Conservation (phyloP, 495 filamentous ascomycete genomes). For the Penicillium goetzii region DNA sequence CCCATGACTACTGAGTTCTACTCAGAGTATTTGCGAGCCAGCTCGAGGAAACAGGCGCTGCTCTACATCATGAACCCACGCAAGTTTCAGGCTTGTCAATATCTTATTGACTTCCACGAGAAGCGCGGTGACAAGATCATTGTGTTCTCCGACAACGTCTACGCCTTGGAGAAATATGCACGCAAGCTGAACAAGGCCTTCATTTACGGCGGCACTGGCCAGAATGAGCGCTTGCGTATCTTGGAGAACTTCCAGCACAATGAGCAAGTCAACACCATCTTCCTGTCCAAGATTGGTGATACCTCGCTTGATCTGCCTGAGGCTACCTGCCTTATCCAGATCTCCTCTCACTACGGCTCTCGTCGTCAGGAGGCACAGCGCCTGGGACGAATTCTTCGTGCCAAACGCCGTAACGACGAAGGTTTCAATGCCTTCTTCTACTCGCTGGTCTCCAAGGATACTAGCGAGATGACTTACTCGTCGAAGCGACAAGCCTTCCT, state of each 20-base stretch:
- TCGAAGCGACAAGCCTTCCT: constrained; percentile 97
- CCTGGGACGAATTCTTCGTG: constrained; percentile 90
- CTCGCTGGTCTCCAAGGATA: constrained; percentile 94
- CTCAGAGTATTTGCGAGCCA: constrained; percentile 82
- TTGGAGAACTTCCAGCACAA: constrained; percentile 98
- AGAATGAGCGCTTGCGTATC: constrained; percentile 84
- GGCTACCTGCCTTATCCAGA: constrained; percentile 96
- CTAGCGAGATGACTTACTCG: constrained; percentile 97
- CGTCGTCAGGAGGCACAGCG: constrained; percentile 96
- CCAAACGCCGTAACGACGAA: constrained; percentile 95
- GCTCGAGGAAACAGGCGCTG: constrained; percentile 68
- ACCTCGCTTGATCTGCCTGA: constrained; percentile 96
- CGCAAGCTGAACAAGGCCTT: constrained; percentile 83
- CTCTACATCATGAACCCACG: constrained; percentile 97
- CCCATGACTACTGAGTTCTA: constrained; percentile 99
- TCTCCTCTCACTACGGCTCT: constrained; percentile 97
- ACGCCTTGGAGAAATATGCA: constrained; percentile 85
- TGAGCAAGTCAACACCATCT: constrained; percentile 89
- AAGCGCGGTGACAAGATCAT: constrained; percentile 96
- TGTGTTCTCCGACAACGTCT: constrained; percentile 98
- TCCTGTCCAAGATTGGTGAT: constrained; percentile 97
- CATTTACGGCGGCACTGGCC: constrained; percentile 89
- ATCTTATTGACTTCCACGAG: constrained; percentile 97
- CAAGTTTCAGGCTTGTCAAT: constrained; percentile 96
- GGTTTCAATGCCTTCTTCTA: constrained; percentile 99